Conservation (phyloP, 768 basidiomycete genomes). For the Calvatia gigantea region DNA sequence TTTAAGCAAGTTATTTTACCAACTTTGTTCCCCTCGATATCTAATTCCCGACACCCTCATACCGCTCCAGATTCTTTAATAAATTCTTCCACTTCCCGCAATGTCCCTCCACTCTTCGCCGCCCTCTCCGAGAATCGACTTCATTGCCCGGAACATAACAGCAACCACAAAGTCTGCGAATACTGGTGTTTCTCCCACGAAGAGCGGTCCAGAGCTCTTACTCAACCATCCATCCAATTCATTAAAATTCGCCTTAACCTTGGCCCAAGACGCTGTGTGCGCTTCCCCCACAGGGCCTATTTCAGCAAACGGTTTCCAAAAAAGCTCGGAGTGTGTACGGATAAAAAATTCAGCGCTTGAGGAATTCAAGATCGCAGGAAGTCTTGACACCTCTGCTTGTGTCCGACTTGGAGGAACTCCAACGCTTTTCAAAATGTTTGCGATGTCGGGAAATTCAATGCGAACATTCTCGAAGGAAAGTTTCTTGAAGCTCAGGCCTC, state of each 20-base stretch:
- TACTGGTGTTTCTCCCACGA: slow-evolving; percentile 1
- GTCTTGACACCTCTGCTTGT: too few species aligned
- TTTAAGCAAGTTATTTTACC: slow-evolving; percentile 35
- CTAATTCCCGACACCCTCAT: slow-evolving; percentile 1
- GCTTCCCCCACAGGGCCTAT: background rate
- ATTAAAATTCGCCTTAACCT: slow-evolving; percentile 21
- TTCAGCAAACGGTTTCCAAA: slow-evolving; percentile 8
- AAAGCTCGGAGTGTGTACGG: background rate
- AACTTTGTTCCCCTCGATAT: slow-evolving; percentile 26
- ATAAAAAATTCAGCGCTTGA: slow-evolving; percentile 1
- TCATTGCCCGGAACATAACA: slow-evolving; percentile 24
- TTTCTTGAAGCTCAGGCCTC: slow-evolving; percentile 20
- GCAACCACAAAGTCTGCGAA: slow-evolving; percentile 39
- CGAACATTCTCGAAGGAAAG: slow-evolving; percentile 9
- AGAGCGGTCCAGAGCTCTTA: slow-evolving; percentile 9
- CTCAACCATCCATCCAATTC: slow-evolving; percentile 12
- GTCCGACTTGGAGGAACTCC: slow-evolving; percentile 4
- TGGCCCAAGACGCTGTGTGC: slow-evolving; percentile 8
- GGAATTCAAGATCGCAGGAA: background rate
- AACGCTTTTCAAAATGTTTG: background rate
- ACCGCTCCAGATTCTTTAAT: slow-evolving; percentile 21
- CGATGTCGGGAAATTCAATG: slow-evolving; percentile 11
- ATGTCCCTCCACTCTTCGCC: slow-evolving; percentile 37
- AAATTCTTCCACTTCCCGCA: slow-evolving; percentile 31
- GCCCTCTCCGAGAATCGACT: slow-evolving; percentile 27